Evolutionary conservation across 495 filamentous ascomycete species (phyloP).

Genomic region (Daldinia grandis): DNA sequence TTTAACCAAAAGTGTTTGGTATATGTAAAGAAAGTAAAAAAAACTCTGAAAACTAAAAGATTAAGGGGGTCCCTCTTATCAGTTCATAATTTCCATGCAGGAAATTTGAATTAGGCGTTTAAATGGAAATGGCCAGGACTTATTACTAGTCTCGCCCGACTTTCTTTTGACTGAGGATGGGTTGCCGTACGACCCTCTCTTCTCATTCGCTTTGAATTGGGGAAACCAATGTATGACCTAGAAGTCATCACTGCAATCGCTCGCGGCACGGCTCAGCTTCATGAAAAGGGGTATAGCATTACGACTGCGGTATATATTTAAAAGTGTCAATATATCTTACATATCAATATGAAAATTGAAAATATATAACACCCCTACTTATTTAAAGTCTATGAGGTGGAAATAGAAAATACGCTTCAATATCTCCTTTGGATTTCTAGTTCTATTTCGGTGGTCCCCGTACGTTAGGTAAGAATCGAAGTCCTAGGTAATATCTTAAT

Average conservation of each 20-base stretch:
- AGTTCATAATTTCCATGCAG: background rate
- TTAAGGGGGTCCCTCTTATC: background rate
- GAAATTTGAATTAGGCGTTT: conserved; percentile 19
- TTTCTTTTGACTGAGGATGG: background rate
- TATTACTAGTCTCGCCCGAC: conserved; percentile 12
- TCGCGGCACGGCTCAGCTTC: background rate
- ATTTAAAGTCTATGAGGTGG: background rate
- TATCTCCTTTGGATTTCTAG: conserved; percentile 8
- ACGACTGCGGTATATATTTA: conserved; percentile 13
- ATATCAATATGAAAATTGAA: background rate
- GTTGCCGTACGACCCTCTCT: conserved; percentile 17
- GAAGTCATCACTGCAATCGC: background rate
- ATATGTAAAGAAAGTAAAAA: background rate
- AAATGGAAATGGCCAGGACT: conserved; percentile 18
- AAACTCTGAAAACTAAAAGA: background rate
- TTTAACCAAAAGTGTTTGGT: conserved; percentile 2
- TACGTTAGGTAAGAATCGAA: conserved; percentile 5
- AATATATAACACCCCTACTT: background rate
- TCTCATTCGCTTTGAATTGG: conserved; percentile 7
- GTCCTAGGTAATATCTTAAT: background rate
- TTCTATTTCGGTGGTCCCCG: conserved; percentile 8
- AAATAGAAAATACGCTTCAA: background rate
- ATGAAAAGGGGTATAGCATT: conserved; percentile 11
- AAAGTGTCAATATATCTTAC: background rate
- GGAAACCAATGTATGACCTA: background rate